Percentiles rank a stretch among this genome's conserved stretches.
Conservation (phyloP, 108 stramenopile species). For the Fistulifera pelliculosa region DNA sequence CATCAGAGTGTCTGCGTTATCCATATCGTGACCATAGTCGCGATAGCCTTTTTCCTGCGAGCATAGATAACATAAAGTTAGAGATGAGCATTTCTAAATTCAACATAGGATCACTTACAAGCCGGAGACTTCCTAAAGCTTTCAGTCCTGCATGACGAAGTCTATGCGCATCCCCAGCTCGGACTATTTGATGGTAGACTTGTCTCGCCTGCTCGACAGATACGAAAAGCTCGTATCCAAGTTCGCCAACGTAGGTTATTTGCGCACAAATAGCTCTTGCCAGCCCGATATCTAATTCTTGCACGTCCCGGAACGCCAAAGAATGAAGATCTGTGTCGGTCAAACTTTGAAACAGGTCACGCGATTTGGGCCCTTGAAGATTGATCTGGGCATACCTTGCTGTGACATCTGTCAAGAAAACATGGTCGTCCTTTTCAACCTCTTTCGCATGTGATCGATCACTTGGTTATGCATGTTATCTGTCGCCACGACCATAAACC, state of each 20-base stretch:
- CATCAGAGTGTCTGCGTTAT: conserved; percentile 60
- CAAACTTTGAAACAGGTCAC: conserved; percentile 41
- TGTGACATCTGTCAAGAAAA: conserved; percentile 44
- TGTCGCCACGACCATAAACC: conserved; percentile 64
- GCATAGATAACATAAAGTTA: not conserved
- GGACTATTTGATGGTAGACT: conserved; percentile 48
- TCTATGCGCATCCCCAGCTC: conserved; percentile 21
- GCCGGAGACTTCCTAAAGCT: conserved; percentile 54
- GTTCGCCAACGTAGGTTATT: conserved; percentile 78
- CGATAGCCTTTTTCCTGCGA: conserved; percentile 65
- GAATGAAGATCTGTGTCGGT: conserved; percentile 27
- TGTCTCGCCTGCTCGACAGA: conserved; percentile 48
- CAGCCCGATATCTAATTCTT: conserved; percentile 46
- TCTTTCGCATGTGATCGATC: conserved; percentile 29
- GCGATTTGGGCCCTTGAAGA: conserved; percentile 59
- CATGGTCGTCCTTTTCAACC: conserved; percentile 25
- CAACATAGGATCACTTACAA: conserved; percentile 15
- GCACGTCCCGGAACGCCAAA: conserved; percentile 44
- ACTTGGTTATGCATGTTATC: conserved; percentile 75
- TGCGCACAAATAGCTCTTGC: conserved; percentile 34
- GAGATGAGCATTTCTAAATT: not conserved
- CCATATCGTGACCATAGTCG: conserved; percentile 82
- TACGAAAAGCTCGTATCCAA: conserved; percentile 72
- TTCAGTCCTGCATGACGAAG: conserved; percentile 51
- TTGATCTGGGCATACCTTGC: conserved; percentile 54